phyloP scores from a whole-genome alignment of 2,329 filamentous ascomycete species.

The Aspergillus amoenus region DNA sequence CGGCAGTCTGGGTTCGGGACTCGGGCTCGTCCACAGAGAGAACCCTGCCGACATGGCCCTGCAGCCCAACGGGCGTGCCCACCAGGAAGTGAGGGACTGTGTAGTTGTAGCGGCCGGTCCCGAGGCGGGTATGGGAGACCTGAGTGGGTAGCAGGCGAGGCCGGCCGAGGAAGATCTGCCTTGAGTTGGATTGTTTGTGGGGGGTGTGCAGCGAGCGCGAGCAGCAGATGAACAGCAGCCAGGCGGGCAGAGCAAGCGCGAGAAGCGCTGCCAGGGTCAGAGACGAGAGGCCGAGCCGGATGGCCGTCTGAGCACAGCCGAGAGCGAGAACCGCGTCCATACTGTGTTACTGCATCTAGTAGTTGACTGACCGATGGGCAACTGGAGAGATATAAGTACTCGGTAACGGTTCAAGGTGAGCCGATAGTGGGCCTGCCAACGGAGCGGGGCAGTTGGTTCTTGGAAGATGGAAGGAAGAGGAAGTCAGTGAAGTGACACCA shows the following conservation, averaged over 20 bases:
- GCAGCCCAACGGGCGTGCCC: constrained; percentile 17
- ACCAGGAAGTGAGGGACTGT: constrained; percentile 17
- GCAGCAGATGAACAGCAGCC: not conserved
- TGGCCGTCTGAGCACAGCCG: not conserved
- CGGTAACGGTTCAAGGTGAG: too few species aligned
- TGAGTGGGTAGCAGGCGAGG: constrained; percentile 5
- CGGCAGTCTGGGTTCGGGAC: constrained; percentile 2
- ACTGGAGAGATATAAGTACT: too few species aligned
- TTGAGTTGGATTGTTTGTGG: not conserved
- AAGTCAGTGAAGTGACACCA: too few species aligned
- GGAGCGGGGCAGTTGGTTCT: too few species aligned
- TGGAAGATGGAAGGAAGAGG: too few species aligned
- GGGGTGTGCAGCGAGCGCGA: not conserved
- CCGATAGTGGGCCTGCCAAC: too few species aligned
- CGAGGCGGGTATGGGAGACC: constrained; percentile 16
- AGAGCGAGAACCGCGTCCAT: not conserved
- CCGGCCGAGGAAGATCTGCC: not conserved
- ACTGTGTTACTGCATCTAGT: too few species aligned
- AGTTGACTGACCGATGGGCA: too few species aligned
- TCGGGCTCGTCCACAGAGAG: constrained; percentile 13
- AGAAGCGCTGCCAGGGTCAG: not conserved
- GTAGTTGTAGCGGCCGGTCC: constrained; percentile 14
- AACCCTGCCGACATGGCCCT: constrained; percentile 13
- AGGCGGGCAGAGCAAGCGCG: not conserved
- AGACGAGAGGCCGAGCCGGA: not conserved